Evolutionary conservation across 169 alveolate species (phyloP).

Genomic region (Eimeria acervulina): DNA sequence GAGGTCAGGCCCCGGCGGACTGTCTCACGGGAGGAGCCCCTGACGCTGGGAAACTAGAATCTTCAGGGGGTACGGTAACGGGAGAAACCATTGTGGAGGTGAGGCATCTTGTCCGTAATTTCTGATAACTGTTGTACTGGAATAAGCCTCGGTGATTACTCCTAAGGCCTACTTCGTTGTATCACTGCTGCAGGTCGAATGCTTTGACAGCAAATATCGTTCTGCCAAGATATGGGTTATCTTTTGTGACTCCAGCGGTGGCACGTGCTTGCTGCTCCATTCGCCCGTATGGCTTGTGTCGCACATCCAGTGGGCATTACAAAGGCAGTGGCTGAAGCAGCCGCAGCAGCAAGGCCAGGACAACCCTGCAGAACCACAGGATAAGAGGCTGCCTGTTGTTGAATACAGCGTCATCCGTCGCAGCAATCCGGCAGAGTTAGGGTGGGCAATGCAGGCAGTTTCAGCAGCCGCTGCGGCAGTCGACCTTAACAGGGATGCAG

Average conservation of each 20-base stretch:
- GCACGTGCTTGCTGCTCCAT: slow-evolving; percentile 77
- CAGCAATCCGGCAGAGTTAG: slow-evolving; percentile 22
- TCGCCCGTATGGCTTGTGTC: slow-evolving; percentile 81
- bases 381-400: not conserved
- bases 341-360: slow-evolving; percentile 1
- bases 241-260: slow-evolving; percentile 56
- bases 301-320: slow-evolving; percentile 34
- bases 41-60: slow-evolving; percentile 5
- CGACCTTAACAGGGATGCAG: slow-evolving; percentile 26
- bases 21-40: not conserved
- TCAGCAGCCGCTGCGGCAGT: slow-evolving; percentile 78
- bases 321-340: slow-evolving; percentile 39
- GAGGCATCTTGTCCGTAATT: not conserved
- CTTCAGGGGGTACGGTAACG: not conserved
- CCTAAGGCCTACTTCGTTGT: not conserved
- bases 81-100: slow-evolving; percentile 63
- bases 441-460: slow-evolving; percentile 77
- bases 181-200: slow-evolving; percentile 38
- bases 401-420: slow-evolving; percentile 54
- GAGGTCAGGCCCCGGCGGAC: slow-evolving; percentile 25
- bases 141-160: not conserved
- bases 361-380: not conserved
- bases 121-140: not conserved
- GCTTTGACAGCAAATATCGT: slow-evolving; percentile 34
- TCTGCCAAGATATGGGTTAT: slow-evolving; percentile 48